Base-by-base conservation (phyloP, 805 yeast species). In the Lipomyces anomalus region DNA sequence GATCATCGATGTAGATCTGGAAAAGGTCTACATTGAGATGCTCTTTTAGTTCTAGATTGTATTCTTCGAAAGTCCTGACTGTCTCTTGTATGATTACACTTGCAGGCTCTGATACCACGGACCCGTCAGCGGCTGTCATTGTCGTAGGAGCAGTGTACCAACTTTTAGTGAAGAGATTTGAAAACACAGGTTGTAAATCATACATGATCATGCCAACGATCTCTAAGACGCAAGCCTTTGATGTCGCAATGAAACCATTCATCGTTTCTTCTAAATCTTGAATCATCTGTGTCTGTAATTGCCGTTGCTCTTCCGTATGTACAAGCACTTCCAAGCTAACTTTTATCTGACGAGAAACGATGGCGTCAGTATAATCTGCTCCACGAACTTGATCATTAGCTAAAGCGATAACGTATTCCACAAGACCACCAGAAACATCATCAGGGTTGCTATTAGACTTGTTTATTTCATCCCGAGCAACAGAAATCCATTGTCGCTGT, bases 341-440 rank as follows among this genome's bases (percentile, higher is more conserved):
- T 18, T 74, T 75, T 35, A 87, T 84, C 43, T 75, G 73, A 47
- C 82, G 73, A 40, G 76, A 77, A 4, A 82, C 73, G 46, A 84
- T 79, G 21, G 84, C 82, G 52, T 84, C 92, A 2, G 81, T 67
- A 52, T 76, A 76, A 55, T 78, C 82, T 2, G 84, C 82, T 13
- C 81, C 81, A 51, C 79, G 72, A 68, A 80, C 76, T 64, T 84
- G 94, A 55, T 89, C 92, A 64, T 87, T 87, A 2, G 89, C 90
- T 16, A 85, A 71, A 0, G 95, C 95, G 13, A 84, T 75, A 42
- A 84, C 65, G 64, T 87, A 87, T 58, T 87, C 95, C 33, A 82
- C 71, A 24, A 87, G 67, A 1, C 95, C 96, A 21, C 84, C 79
- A n/a, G 82, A 77, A 3, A 81, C 70, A 54, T 67, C 64, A 22